Conservation (phyloP, 2,329 filamentous ascomycete species). For the Fusarium miscanthi region DNA sequence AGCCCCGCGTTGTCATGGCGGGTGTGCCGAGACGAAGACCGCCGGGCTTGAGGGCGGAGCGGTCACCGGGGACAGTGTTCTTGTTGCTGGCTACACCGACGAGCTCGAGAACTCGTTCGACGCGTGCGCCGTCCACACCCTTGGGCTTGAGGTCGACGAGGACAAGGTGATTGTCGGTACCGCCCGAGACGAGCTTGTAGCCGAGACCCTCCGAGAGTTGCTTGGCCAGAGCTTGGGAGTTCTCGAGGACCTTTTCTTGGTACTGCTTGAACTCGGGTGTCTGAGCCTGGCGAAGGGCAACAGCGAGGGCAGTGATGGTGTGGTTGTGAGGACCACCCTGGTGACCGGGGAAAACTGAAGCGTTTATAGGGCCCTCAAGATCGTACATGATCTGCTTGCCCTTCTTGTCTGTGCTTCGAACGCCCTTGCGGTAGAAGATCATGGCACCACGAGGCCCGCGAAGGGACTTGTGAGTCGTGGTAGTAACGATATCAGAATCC, state of each 20-base stretch:
- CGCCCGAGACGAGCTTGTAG: conserved; percentile 89
- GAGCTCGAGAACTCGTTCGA: conserved; percentile 87
- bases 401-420: conserved; percentile 83
- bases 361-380: conserved; percentile 91
- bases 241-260: conserved; percentile 85
- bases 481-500: conserved; percentile 91
- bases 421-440: conserved; percentile 97
- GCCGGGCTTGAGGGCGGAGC: conserved; percentile 88
- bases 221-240: conserved; percentile 85
- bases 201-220: conserved; percentile 72
- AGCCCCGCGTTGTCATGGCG: conserved; percentile 94
- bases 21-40: conserved; percentile 92
- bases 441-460: conserved; percentile 93
- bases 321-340: conserved; percentile 98
- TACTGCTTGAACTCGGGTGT: conserved; percentile 88
- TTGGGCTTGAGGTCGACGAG: conserved; percentile 89
- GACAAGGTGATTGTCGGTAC: conserved; percentile 95
- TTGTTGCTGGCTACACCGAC: conserved; percentile 96
- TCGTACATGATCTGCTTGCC: conserved; percentile 82
- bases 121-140: conserved; percentile 84
- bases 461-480: conserved; percentile 97
- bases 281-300: conserved; percentile 91
- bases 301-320: conserved; percentile 92
- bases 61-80: conserved; percentile 95
- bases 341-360: conserved; percentile 95